phyloP scores from a whole-genome alignment of 2,329 filamentous ascomycete species.

The Paracamarosporium sp. region DNA sequence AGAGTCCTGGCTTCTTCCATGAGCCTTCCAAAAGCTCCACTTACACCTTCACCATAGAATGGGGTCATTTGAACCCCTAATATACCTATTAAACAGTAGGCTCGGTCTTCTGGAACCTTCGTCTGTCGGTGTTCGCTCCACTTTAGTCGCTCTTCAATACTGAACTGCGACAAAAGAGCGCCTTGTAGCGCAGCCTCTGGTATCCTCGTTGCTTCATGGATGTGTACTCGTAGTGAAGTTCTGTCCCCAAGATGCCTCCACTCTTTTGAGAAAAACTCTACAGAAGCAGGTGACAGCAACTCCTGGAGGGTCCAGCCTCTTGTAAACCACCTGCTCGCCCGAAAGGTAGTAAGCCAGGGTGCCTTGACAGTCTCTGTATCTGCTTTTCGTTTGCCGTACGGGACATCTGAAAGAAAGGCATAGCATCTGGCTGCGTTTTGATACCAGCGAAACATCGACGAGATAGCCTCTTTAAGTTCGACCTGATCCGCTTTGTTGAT shows the following conservation, averaged over 20 bases:
- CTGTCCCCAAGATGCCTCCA: not conserved
- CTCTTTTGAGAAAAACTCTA: not conserved
- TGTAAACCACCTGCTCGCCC: not conserved
- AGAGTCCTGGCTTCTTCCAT: not conserved
- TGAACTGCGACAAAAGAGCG: not conserved
- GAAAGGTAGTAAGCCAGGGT: too few species aligned
- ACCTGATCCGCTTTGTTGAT: too few species aligned
- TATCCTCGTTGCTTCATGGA: not conserved
- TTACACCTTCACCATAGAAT: not conserved
- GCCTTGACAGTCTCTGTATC: too few species aligned
- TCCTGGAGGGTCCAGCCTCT: not conserved
- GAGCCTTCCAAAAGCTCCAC: not conserved
- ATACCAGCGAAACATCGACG: too few species aligned
- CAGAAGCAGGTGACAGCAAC: not conserved
- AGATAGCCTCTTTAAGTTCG: too few species aligned
- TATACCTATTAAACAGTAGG: not conserved
- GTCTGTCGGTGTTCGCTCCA: not conserved
- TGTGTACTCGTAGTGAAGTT: not conserved
- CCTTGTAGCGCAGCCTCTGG: not conserved
- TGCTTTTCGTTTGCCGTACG: too few species aligned
- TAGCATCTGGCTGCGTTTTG: too few species aligned
- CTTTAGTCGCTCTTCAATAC: not conserved
- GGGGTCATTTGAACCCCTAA: not conserved
- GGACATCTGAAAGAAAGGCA: too few species aligned
- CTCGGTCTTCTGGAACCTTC: not conserved